Evolutionary conservation across 2,329 filamentous ascomycete species (phyloP).

Genomic region (Rutstroemia sp.): DNA sequence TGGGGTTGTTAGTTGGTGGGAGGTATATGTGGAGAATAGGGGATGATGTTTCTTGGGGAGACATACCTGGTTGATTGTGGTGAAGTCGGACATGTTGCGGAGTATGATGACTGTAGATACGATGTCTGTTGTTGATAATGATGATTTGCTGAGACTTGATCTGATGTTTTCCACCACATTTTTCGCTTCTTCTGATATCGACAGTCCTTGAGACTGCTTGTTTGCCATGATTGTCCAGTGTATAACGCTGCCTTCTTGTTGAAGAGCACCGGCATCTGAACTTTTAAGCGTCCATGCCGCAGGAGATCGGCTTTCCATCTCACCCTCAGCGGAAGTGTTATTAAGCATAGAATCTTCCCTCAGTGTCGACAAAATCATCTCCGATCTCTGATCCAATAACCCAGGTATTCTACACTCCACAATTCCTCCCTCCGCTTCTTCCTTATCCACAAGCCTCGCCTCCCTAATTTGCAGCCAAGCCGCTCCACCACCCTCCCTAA

Average conservation of each 20-base stretch:
- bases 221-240: conserved; percentile 18
- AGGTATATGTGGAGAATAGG: not conserved
- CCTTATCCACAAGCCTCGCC: conserved; percentile 39
- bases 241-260: not conserved
- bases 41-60: too few species aligned
- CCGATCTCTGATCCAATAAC: conserved; percentile 59
- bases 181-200: conserved; percentile 42
- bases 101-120: conserved; percentile 61
- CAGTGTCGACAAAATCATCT: conserved; percentile 14
- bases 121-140: conserved; percentile 37
- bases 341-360: not conserved
- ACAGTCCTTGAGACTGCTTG: not conserved
- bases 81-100: conserved; percentile 73
- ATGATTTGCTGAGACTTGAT: conserved; percentile 31
- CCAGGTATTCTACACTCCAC: conserved; percentile 47
- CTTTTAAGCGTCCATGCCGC: not conserved
- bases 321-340: not conserved
- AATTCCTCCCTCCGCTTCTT: conserved; percentile 33
- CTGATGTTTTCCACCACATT: conserved; percentile 41
- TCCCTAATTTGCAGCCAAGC: conserved; percentile 59
- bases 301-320: not conserved
- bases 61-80: conserved; percentile 53
- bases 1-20: conserved; percentile 7
- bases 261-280: not conserved
- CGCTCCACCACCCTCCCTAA: conserved; percentile 67